These are phyloP conservation scores for Hirschfeldia incana DNA, from an alignment of 345 rosid species.

Conservation along the genomic window DNA sequence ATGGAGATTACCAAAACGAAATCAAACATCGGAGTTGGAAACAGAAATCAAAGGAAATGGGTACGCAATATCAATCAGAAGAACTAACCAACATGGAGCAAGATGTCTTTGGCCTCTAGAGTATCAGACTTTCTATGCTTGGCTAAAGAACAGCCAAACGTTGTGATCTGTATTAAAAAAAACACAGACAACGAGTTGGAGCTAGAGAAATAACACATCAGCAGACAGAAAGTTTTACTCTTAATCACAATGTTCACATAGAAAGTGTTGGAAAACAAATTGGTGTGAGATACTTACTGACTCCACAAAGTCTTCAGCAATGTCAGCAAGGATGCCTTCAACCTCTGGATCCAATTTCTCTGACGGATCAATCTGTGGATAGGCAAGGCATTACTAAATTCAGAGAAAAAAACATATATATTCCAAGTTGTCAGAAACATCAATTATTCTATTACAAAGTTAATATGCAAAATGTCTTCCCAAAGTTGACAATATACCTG, in stretches of 20 bases:
- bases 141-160: conserved; percentile 95
- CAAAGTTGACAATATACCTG: conserved; percentile 55
- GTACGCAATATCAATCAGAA: conserved; percentile 25
- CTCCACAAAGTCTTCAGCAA: conserved; percentile 94
- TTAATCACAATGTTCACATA: not conserved
- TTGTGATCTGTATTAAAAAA: conserved; percentile 59
- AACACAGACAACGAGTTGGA: conserved; percentile 20
- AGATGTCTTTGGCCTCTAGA: conserved; percentile 94
- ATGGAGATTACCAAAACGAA: conserved; percentile 5
- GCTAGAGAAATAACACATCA: conserved; percentile 6
- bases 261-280: not conserved
- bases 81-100: conserved; percentile 87
- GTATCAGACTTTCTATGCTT: conserved; percentile 92
- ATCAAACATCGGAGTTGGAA: conserved; percentile 10
- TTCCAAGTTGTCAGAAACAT: not conserved
- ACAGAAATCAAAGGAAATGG: conserved; percentile 11
- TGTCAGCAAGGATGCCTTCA: conserved; percentile 88
- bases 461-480: conserved; percentile 8
- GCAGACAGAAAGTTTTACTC: not conserved
- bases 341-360: conserved; percentile 93
- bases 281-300: conserved; percentile 61
- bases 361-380: conserved; percentile 75
- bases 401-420: not conserved
- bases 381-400: conserved; percentile 12
- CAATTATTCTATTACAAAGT: not conserved